These are phyloP conservation scores for Barnettozyma vustinii DNA, from an alignment of 805 yeast species.

Conservation along the genomic window DNA sequence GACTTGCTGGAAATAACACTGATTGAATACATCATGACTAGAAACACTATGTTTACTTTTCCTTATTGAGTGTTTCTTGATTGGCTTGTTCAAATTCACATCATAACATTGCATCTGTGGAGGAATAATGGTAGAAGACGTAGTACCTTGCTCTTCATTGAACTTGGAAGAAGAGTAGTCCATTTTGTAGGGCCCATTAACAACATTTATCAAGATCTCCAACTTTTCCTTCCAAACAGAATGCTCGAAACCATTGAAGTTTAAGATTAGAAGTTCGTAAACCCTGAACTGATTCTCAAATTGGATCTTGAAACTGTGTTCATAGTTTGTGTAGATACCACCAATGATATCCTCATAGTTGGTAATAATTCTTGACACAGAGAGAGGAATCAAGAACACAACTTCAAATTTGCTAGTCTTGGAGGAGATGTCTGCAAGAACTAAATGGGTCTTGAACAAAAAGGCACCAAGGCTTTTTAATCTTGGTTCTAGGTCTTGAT, in stretches of 20 bases:
- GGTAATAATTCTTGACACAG: slow-evolving; percentile 26
- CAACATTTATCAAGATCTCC: slow-evolving; percentile 24
- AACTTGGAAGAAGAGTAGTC: slow-evolving; percentile 25
- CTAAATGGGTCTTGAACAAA: slow-evolving; percentile 46
- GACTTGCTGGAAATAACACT: slow-evolving; percentile 24
- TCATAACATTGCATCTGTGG: slow-evolving; percentile 17
- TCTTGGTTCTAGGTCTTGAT: slow-evolving; percentile 5
- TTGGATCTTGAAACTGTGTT: slow-evolving; percentile 35
- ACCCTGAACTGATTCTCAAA: slow-evolving; percentile 39
- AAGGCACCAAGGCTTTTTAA: slow-evolving; percentile 30
- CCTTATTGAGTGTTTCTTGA: background rate
- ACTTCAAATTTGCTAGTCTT: slow-evolving; percentile 29
- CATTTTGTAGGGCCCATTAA: slow-evolving; percentile 30
- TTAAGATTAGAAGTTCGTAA: slow-evolving; percentile 40
- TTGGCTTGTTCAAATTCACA: slow-evolving; percentile 17
- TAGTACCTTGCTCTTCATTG: slow-evolving; percentile 20
- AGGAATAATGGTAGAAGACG: slow-evolving; percentile 21
- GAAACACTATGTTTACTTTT: slow-evolving; percentile 1
- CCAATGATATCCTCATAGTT: slow-evolving; percentile 26
- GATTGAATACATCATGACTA: slow-evolving; percentile 9
- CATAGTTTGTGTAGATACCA: slow-evolving; percentile 29
- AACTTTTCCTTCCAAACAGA: slow-evolving; percentile 37
- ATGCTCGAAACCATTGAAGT: slow-evolving; percentile 30
- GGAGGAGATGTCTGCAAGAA: slow-evolving; percentile 29
- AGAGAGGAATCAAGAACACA: slow-evolving; percentile 44